Conservation (phyloP, 1,139 yeast species). For the Kodamaea sp. region DNA sequence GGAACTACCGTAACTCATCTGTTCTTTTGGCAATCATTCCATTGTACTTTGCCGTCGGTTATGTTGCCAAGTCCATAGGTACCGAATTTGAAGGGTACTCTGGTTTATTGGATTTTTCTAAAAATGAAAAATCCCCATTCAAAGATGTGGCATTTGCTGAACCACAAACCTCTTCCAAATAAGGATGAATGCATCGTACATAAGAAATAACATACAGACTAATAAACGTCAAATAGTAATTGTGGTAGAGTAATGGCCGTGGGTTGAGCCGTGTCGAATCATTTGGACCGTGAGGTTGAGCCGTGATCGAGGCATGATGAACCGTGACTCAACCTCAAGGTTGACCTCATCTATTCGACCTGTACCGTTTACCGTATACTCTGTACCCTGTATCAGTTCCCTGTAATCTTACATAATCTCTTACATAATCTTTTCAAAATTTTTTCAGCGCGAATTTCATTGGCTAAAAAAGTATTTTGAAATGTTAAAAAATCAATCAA, state of each 20-base stretch:
- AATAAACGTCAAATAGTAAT: too few species aligned
- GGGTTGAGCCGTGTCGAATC: too few species aligned
- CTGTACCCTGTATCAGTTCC: too few species aligned
- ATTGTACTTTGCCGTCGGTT: constrained; percentile 33
- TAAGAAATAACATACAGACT: too few species aligned
- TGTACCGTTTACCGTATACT: too few species aligned
- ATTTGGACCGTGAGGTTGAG: too few species aligned
- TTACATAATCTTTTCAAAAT: constrained; percentile 7
- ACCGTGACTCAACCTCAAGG: too few species aligned
- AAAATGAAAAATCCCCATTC: constrained; percentile 38
- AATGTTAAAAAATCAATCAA: constrained; percentile 2
- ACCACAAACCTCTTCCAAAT: constrained; percentile 23
- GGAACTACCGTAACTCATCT: constrained; percentile 40
- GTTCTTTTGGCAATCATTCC: constrained; percentile 41
- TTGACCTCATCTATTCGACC: too few species aligned
- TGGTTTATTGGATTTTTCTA: constrained; percentile 34
- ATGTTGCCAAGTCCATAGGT: constrained; percentile 33
- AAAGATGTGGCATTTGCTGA: constrained; percentile 38
- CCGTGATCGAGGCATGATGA: too few species aligned
- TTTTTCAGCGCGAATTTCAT: constrained; percentile 17
- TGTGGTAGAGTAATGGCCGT: too few species aligned
- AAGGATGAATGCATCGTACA: constrained; percentile 2
- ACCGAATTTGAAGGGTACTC: constrained; percentile 29
- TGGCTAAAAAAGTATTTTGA: constrained; percentile 21
- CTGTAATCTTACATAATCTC: neutral